A percentile compares a stretch with the other conserved stretches of the same genome.
phyloP scores from a whole-genome alignment of 2,329 filamentous ascomycete species.

The Aureobasidium namibiae region DNA sequence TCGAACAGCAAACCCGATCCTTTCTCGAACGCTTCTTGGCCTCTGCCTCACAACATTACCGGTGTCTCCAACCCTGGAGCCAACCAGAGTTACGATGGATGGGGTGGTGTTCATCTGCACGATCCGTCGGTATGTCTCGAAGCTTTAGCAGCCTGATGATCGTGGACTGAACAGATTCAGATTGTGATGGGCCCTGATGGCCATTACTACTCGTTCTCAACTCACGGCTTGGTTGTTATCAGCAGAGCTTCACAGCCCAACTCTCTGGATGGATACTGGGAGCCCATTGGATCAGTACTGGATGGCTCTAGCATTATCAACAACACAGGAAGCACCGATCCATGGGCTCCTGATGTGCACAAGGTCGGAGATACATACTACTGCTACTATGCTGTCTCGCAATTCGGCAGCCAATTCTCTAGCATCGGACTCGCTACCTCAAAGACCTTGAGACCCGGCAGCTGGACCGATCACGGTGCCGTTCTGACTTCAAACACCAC shows the following conservation, averaged over 20 bases:
- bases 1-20: background rate
- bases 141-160: background rate
- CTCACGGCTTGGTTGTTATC: constrained; percentile 42
- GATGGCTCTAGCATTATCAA: constrained; percentile 11
- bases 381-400: constrained; percentile 56
- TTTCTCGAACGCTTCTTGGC: constrained; percentile 13
- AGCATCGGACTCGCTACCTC: constrained; percentile 53
- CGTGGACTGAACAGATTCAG: background rate
- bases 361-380: constrained; percentile 52
- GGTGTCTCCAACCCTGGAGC: constrained; percentile 8
- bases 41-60: constrained; percentile 9
- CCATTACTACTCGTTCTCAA: constrained; percentile 47
- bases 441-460: constrained; percentile 42
- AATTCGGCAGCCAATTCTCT: constrained; percentile 52
- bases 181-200: constrained; percentile 40
- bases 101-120: constrained; percentile 25
- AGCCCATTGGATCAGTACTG: constrained; percentile 38
- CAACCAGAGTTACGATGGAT: constrained; percentile 6
- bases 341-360: constrained; percentile 52
- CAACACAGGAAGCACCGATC: constrained; percentile 11
- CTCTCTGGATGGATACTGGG: constrained; percentile 38
- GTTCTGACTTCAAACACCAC: constrained; percentile 35
- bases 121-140: constrained; percentile 32
- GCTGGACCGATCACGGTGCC: constrained; percentile 55
- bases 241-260: constrained; percentile 38